Percentiles rank a stretch among this genome's conserved stretches.
phyloP scores from a whole-genome alignment of 441 rosid species.

The Flueggea neowawraea region DNA sequence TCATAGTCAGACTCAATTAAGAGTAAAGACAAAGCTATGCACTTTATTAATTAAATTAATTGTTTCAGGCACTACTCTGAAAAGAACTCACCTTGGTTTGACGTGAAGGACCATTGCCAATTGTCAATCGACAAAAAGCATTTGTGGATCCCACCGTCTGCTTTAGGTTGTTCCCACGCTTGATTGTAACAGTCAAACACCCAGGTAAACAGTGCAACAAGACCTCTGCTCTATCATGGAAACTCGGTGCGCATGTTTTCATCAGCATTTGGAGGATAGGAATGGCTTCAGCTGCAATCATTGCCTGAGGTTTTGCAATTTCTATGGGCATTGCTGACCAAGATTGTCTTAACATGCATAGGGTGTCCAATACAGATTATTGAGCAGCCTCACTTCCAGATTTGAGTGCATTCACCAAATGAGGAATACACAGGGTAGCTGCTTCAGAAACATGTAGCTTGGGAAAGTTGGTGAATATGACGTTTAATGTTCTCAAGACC shows the following conservation, averaged over 20 bases:
- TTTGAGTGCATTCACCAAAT: constrained; percentile 72
- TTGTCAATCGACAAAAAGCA: constrained; percentile 80
- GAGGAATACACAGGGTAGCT: constrained; percentile 76
- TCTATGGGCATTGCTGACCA: constrained; percentile 84
- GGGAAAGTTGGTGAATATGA: constrained; percentile 76
- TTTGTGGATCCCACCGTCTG: constrained; percentile 74
- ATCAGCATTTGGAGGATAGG: constrained; percentile 73
- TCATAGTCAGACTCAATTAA: not conserved
- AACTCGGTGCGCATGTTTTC: constrained; percentile 77
- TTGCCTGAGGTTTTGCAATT: constrained; percentile 70
- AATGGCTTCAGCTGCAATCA: constrained; percentile 79
- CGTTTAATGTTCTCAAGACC: constrained; percentile 72
- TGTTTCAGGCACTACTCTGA: not conserved
- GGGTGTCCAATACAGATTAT: constrained; percentile 72
- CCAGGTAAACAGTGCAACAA: constrained; percentile 89
- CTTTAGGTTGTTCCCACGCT: constrained; percentile 82
- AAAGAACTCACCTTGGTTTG: constrained; percentile 71
- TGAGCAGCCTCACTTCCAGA: constrained; percentile 76
- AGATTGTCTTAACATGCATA: constrained; percentile 71
- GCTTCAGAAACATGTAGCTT: constrained; percentile 88
- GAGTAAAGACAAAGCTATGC: not conserved
- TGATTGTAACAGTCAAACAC: constrained; percentile 72
- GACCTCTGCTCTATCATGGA: constrained; percentile 75
- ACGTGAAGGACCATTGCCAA: constrained; percentile 70
- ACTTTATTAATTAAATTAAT: not conserved